Evolutionary conservation across 169 alveolate genomes (phyloP), one percentile per base, ranked within the genome.

Genomic region (Plasmodium cynomolgi): DNA sequence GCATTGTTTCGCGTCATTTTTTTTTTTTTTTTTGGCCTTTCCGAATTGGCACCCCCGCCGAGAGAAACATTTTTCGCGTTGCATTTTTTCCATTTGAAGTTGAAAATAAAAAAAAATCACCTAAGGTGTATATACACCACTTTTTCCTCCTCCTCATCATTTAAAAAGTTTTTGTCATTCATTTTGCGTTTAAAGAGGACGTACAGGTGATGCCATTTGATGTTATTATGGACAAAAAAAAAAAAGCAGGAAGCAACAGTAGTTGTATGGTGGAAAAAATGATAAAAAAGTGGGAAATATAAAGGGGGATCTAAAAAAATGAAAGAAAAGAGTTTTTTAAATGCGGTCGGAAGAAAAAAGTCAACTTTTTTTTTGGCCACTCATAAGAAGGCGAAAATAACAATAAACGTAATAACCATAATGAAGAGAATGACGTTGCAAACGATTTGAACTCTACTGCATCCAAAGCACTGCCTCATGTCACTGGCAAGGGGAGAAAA

Each of bases 401-500:
- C 34, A 37, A 90, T 90, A 90, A 72, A 62, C 2, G 74, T 41
- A 34, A 90, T 90, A 44, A 90, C 33, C 7, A 90, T 31, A 9
- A 90, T 62, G 20, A 90, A 20, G 50, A 90, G 68, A 71, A 41
- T 17, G 50, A 90, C 56, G 82, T 90, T 90, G 23, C 83, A 80
- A 58, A 90, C 33, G n/a, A 80, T n/a, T 44, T 90, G 94, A 7
- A 79, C 23, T 56, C 71, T 90, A 26, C 81, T 80, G 44, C 94
- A 74, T 39, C 79, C 84, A 3, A 90, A 79, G 73, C 7, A 41
- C 39, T 58, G 83, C 8, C 84, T 44, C 9, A 5, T 13, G 34
- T 90, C 50, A 34, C 94, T 90, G 31, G 23, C 23, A 90, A 44
- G 31, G 9, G 47, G 26, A 9, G 17, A 80, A 79, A 56, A 15